Evolutionary conservation across 176 grass and related monocot genomes (phyloP), one percentile per base, ranked within the genome.

Genomic region (Oryza glaberrima): DNA sequence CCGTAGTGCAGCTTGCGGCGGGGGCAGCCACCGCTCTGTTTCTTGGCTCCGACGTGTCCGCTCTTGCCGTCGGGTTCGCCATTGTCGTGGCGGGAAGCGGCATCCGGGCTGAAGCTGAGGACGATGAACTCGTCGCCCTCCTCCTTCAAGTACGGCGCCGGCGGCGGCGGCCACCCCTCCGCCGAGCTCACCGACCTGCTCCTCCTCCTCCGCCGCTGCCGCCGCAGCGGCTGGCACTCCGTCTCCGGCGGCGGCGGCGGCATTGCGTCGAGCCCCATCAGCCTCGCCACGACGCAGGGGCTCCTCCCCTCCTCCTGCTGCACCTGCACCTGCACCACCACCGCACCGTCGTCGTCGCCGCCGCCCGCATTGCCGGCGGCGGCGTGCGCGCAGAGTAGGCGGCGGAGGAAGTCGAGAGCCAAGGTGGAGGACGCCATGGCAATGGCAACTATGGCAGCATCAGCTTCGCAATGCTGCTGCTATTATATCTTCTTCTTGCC

Each of bases 191-290:
- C 77, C 0, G 90, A 97, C 65, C 76, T 82, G 79, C 88, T 91
- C 23, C 87, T 79, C 13, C 82, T 30, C 10, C 36, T 35, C 34
- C 35, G 5, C 35, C 35, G 0, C 38, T 0, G 38, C 38, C 90
- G 40, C 61, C 66, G 30, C 0, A 9, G 82, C 30, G 10, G 10
- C 23, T 54, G 69, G 46, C 56, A 64, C 17, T 12, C 16, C 66
- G 41, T 6, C 38, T 40, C 38, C 38, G 38, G 38, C 38, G 38
- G 6, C 38, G 38, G 3, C 49, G 68, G 22, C 19, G 91, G 94
- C 94, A 99, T 92, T 7, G 92, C 77, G 80, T 96, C 92, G 26
- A 99, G 79, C 40, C 97, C 97, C 97, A 99, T 99, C 13, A 99
- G 70, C 36, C 97, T 85, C 3, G 94, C 97, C 83, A 99, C 97